Evolutionary conservation across 768 basidiomycete genomes (phyloP).

Genomic region (Hygrophorus pudorinus): DNA sequence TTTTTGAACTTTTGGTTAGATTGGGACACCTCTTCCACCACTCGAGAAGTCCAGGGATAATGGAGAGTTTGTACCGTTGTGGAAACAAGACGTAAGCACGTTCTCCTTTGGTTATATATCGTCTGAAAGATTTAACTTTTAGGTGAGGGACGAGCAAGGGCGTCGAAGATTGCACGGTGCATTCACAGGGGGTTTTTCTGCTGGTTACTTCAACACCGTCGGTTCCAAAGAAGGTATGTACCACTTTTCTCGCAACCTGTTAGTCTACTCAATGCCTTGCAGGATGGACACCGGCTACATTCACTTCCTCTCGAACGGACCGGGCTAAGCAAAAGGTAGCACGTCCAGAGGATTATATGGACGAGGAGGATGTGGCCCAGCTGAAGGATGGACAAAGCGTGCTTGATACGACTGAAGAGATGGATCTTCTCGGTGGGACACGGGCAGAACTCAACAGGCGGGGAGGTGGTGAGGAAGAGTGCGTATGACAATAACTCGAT

Average conservation of each 20-base stretch:
- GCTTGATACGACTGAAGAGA: conserved; percentile 73
- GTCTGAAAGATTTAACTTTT: not conserved
- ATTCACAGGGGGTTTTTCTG: conserved; percentile 96
- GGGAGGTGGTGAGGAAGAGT: conserved; percentile 42
- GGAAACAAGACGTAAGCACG: conserved; percentile 85
- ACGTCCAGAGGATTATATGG: conserved; percentile 95
- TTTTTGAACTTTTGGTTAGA: conserved; percentile 22
- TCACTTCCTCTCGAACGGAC: conserved; percentile 78
- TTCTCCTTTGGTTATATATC: not conserved
- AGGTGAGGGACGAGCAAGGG: conserved; percentile 92
- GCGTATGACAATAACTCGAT: conserved; percentile 17
- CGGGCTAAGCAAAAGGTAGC: conserved; percentile 53
- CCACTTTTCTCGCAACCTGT: not conserved
- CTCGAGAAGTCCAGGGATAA: conserved; percentile 90
- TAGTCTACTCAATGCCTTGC: not conserved
- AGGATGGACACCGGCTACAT: conserved; percentile 95
- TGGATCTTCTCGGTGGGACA: conserved; percentile 54
- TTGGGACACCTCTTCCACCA: conserved; percentile 90
- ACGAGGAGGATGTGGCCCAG: conserved; percentile 92
- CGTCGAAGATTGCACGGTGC: conserved; percentile 92
- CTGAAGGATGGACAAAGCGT: conserved; percentile 62
- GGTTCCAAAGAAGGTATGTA: conserved; percentile 86
- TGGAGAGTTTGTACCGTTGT: conserved; percentile 91
- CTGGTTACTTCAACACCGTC: conserved; percentile 93
- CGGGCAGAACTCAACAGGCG: conserved; percentile 30